Evolutionary conservation across 352 stramenopile species (phyloP).

Genomic region (Pythium aristosporum): DNA sequence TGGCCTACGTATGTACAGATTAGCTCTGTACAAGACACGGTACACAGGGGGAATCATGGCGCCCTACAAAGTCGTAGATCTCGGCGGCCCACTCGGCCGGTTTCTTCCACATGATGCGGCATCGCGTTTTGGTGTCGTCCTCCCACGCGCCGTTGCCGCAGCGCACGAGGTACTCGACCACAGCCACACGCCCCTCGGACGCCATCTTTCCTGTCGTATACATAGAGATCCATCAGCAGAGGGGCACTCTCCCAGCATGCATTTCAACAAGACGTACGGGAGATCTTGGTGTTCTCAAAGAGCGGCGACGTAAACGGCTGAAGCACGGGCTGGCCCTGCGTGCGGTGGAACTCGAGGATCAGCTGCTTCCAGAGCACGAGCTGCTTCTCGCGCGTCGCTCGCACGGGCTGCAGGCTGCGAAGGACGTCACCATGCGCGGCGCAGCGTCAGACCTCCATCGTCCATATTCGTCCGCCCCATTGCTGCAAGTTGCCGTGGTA

Average conservation of each 20-base stretch:
- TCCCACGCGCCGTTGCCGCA: conserved; percentile 81
- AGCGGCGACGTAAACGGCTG: conserved; percentile 63
- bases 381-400: conserved; percentile 83
- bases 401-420: conserved; percentile 70
- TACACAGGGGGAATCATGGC: neutral
- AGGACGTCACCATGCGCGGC: neutral
- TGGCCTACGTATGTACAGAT: conserved; percentile 36
- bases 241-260: neutral
- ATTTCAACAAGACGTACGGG: conserved; percentile 33
- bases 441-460: neutral
- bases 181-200: conserved; percentile 54
- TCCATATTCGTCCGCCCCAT: neutral
- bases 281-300: conserved; percentile 87
- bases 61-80: conserved; percentile 82
- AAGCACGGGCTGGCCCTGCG: conserved; percentile 67
- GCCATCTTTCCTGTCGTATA: conserved; percentile 57
- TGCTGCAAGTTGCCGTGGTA: conserved; percentile 12
- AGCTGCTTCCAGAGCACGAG: conserved; percentile 86
- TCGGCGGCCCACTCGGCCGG: conserved; percentile 76
- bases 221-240: neutral
- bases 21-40: conserved; percentile 6
- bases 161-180: conserved; percentile 75
- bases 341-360: conserved; percentile 81
- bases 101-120: conserved; percentile 87
- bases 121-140: conserved; percentile 76